Evolutionary conservation across 495 filamentous ascomycete genomes (phyloP).

Genomic region (Lentithecium fluviatile): DNA sequence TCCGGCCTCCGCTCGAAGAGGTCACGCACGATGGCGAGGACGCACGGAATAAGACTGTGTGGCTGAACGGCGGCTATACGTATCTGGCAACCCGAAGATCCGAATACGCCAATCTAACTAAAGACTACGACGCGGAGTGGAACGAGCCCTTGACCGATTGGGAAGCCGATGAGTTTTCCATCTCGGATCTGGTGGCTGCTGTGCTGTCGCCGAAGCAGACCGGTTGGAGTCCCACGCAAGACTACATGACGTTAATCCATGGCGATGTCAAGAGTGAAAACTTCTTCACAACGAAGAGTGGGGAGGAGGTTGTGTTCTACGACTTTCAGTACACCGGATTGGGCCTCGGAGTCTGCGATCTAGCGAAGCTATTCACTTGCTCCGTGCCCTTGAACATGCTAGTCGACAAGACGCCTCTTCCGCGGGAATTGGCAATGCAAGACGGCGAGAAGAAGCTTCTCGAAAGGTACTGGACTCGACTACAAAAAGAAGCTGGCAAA

Average conservation of each 20-base stretch:
- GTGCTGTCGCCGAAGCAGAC: constrained; percentile 33
- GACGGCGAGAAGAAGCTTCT: constrained; percentile 43
- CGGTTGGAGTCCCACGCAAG: constrained; percentile 27
- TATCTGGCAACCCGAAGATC: constrained; percentile 48
- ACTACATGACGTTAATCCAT: constrained; percentile 47
- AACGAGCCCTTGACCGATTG: constrained; percentile 36
- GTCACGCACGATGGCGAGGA: constrained; percentile 2
- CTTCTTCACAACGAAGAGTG: constrained; percentile 36
- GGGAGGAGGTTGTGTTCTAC: constrained; percentile 46
- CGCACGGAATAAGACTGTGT: constrained; percentile 37
- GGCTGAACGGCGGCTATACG: constrained; percentile 50
- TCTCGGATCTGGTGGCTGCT: constrained; percentile 37
- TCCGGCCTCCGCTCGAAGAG: constrained; percentile 45
- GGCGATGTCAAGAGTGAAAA: constrained; percentile 52
- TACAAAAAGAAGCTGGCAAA: constrained; percentile 24
- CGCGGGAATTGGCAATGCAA: constrained; percentile 35
- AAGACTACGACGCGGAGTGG: constrained; percentile 41
- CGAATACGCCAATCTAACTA: constrained; percentile 41
- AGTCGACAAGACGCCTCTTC: constrained; percentile 13
- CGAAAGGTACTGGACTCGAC: constrained; percentile 38
- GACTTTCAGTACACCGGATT: constrained; percentile 52
- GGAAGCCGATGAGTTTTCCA: neutral
- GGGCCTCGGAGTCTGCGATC: constrained; percentile 49
- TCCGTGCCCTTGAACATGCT: constrained; percentile 17
- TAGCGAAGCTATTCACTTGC: constrained; percentile 48